These are phyloP conservation scores for Cryoendolithus antarcticus DNA, from an alignment of 2,329 filamentous ascomycete species.

Conservation along the genomic window DNA sequence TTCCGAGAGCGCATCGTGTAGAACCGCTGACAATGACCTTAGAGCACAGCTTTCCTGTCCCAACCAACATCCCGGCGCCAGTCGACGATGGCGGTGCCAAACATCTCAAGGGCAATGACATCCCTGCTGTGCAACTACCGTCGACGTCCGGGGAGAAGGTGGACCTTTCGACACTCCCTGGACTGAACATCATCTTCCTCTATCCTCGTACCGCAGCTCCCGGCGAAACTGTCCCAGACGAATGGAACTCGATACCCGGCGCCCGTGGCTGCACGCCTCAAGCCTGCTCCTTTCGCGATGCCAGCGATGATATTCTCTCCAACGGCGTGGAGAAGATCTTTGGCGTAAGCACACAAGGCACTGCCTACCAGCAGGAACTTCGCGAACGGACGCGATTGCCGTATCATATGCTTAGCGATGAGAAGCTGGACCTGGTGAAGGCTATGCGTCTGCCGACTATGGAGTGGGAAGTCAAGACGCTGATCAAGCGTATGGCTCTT, in stretches of 20 bases:
- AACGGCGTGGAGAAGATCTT: conserved; percentile 25
- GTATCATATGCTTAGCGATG: conserved; percentile 31
- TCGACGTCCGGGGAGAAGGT: conserved; percentile 21
- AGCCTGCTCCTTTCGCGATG: conserved; percentile 32
- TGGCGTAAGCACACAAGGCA: conserved; percentile 29
- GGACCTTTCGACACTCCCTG: conserved; percentile 24
- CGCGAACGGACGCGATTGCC: conserved; percentile 27
- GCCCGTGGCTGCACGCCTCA: conserved; percentile 34
- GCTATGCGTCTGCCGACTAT: conserved; percentile 28
- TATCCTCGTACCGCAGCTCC: conserved; percentile 30
- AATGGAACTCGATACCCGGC: conserved; percentile 32
- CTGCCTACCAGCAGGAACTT: conserved; percentile 28
- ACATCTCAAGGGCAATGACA: conserved; percentile 20
- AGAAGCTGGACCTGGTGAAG: conserved; percentile 23
- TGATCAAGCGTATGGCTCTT: conserved; percentile 29
- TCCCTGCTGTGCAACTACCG: conserved; percentile 24
- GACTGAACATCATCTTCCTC: conserved; percentile 30
- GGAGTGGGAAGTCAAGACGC: conserved; percentile 25
- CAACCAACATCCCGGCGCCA: conserved; percentile 25
- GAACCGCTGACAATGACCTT: too few relatives aligned
- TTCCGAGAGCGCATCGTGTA: too few relatives aligned
- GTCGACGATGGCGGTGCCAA: conserved; percentile 29
- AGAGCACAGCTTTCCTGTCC: conserved; percentile 12
- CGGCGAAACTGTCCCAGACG: conserved; percentile 27
- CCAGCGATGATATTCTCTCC: conserved; percentile 6